phyloP scores from a whole-genome alignment of 176 grass and related monocot species.

The Avena insularis region DNA sequence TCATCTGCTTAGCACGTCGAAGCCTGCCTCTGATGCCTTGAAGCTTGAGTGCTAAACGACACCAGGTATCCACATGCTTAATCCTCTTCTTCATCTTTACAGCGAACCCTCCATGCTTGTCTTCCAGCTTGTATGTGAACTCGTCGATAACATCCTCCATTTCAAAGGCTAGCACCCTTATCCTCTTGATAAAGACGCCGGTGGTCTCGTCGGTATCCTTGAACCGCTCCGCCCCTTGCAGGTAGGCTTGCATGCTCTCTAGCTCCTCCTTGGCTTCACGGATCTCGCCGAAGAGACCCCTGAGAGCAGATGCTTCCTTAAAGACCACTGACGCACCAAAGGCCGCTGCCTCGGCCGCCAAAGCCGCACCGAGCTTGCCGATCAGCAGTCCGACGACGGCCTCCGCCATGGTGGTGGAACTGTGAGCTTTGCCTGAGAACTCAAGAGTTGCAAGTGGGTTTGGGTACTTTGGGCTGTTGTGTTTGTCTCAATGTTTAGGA shows the following conservation, averaged over 20 bases:
- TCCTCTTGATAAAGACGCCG: neutral
- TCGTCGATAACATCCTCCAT: conserved; percentile 26
- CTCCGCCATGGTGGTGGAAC: no score
- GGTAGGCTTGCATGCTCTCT: neutral
- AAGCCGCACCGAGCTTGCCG: no score
- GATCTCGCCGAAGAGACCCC: neutral
- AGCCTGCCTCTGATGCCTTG: no score
- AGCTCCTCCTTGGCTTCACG: conserved; percentile 3
- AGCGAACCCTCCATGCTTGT: neutral
- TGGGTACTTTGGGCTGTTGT: no score
- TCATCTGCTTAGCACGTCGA: no score
- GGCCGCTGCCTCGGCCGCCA: no score
- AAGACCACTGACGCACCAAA: neutral
- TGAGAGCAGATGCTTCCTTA: neutral
- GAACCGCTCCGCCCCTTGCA: neutral
- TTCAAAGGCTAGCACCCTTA: neutral
- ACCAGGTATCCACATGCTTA: no score
- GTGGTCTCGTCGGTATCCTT: neutral
- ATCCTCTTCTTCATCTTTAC: neutral
- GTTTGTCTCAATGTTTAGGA: no score
- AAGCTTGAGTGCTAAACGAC: no score
- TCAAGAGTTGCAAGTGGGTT: no score
- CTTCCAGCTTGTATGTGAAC: conserved; percentile 14
- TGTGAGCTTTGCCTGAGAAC: no score
- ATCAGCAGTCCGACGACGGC: no score